Conservation (phyloP, 768 basidiomycete species). For the Gautieria morchelliformis region DNA sequence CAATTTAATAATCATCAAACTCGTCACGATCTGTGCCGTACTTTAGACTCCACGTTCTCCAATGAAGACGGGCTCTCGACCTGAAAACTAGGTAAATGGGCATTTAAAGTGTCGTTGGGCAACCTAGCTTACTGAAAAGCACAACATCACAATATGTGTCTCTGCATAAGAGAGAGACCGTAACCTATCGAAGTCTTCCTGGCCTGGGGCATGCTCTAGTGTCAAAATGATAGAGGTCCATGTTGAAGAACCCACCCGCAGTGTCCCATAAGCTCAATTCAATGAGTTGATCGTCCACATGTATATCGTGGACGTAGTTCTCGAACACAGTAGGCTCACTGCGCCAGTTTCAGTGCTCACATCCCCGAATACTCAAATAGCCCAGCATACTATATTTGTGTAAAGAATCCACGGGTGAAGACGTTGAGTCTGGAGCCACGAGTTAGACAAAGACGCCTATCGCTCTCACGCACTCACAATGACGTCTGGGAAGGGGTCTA, state of each 20-base stretch:
- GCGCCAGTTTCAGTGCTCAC: conserved; percentile 1
- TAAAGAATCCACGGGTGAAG: conserved; percentile 87
- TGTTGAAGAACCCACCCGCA: conserved; percentile 51
- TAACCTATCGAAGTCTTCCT: conserved; percentile 92
- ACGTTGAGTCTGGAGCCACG: conserved; percentile 59
- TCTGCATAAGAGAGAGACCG: conserved; percentile 94
- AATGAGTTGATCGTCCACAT: conserved; percentile 77
- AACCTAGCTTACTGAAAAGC: conserved; percentile 67
- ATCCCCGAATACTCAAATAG: not conserved
- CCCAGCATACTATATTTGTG: conserved; percentile 74
- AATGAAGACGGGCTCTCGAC: conserved; percentile 92
- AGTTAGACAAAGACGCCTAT: conserved; percentile 17
- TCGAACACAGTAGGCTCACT: conserved; percentile 95
- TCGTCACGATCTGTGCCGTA: conserved; percentile 18
- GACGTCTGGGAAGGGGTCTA: conserved; percentile 8
- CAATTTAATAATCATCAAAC: not conserved
- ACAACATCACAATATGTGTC: conserved; percentile 92
- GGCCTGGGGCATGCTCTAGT: conserved; percentile 45
- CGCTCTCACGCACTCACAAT: not conserved
- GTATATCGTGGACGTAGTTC: conserved; percentile 89
- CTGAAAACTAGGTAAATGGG: conserved; percentile 25
- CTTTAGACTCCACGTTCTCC: conserved; percentile 94
- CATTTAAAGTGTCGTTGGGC: not conserved
- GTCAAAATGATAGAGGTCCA: conserved; percentile 18
- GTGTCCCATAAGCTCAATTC: conserved; percentile 97